Evolutionary conservation across 352 stramenopile genomes (phyloP).

Genomic region (Phytopythium delawarense): DNA sequence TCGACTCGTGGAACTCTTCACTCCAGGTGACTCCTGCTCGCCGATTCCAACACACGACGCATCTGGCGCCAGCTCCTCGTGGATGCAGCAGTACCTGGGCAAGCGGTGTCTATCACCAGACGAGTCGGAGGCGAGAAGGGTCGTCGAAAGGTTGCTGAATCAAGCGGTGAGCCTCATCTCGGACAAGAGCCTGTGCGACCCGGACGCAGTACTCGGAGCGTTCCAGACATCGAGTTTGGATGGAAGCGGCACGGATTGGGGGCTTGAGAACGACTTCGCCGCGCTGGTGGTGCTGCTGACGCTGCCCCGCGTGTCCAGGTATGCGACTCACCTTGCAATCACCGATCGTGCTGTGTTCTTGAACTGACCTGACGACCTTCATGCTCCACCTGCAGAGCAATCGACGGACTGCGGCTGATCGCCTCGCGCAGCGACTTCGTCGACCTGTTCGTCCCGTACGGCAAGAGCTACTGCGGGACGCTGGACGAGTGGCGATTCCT

Average conservation of each 20-base stretch:
- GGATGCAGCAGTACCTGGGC: constrained; percentile 51
- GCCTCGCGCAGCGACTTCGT: constrained; percentile 37
- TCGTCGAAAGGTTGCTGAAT: constrained; percentile 36
- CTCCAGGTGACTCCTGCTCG: not conserved
- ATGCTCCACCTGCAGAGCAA: constrained; percentile 13
- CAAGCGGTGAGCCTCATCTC: constrained; percentile 46
- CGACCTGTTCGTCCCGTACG: constrained; percentile 71
- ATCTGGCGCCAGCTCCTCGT: constrained; percentile 4
- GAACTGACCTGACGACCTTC: not conserved
- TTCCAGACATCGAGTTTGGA: constrained; percentile 1
- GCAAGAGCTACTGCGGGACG: constrained; percentile 58
- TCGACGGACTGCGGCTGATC: constrained; percentile 70
- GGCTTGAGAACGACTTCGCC: constrained; percentile 53
- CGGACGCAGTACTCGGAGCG: constrained; percentile 28
- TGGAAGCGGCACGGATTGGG: constrained; percentile 16
- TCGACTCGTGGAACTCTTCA: constrained; percentile 16
- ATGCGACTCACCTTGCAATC: constrained; percentile 7
- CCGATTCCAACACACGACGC: not conserved
- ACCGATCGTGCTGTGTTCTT: not conserved
- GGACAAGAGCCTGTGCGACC: constrained; percentile 39
- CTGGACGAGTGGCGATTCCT: constrained; percentile 76
- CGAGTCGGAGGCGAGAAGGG: constrained; percentile 13
- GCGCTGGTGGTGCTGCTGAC: constrained; percentile 61
- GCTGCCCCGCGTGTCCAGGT: constrained; percentile 55
- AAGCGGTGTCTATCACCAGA: constrained; percentile 31